These are phyloP conservation scores for Akanthomyces dipterigenus DNA, from an alignment of 2,329 filamentous ascomycete species.

Conservation along the genomic window DNA sequence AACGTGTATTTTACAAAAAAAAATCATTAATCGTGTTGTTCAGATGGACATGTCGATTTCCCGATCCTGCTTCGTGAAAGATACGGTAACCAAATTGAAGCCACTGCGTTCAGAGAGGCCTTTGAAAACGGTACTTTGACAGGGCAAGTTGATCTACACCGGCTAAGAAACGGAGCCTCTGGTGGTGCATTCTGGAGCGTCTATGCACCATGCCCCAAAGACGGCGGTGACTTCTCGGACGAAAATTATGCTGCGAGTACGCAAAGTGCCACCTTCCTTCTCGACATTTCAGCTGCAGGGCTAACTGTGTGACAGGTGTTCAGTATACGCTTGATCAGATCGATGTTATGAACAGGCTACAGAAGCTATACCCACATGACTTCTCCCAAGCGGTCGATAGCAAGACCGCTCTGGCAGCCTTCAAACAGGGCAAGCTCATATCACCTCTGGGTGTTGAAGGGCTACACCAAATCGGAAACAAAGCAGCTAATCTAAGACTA, in stretches of 20 bases:
- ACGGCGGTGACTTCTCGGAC: conserved; percentile 67
- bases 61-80: conserved; percentile 60
- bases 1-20: background rate
- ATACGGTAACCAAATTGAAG: conserved; percentile 74
- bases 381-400: conserved; percentile 62
- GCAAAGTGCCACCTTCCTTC: conserved; percentile 16
- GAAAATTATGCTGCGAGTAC: conserved; percentile 61
- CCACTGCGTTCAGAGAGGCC: conserved; percentile 61
- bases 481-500: conserved; percentile 63
- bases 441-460: conserved; percentile 80
- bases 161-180: conserved; percentile 62
- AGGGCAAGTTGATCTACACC: conserved; percentile 72
- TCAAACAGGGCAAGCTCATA: conserved; percentile 58
- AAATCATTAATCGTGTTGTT: background rate
- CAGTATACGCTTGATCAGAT: conserved; percentile 67
- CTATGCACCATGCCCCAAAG: conserved; percentile 67
- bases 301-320: conserved; percentile 39
- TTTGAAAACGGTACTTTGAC: conserved; percentile 65
- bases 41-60: conserved; percentile 88
- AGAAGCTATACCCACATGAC: conserved; percentile 55
- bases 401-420: conserved; percentile 54
- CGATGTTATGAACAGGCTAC: conserved; percentile 62
- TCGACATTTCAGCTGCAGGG: background rate
- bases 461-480: conserved; percentile 90
- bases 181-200: conserved; percentile 95